Percentiles rank a stretch among this genome's conserved stretches.
Conservation (phyloP, 2,329 filamentous ascomycete species). For the Phyllosticta citriasiana region DNA sequence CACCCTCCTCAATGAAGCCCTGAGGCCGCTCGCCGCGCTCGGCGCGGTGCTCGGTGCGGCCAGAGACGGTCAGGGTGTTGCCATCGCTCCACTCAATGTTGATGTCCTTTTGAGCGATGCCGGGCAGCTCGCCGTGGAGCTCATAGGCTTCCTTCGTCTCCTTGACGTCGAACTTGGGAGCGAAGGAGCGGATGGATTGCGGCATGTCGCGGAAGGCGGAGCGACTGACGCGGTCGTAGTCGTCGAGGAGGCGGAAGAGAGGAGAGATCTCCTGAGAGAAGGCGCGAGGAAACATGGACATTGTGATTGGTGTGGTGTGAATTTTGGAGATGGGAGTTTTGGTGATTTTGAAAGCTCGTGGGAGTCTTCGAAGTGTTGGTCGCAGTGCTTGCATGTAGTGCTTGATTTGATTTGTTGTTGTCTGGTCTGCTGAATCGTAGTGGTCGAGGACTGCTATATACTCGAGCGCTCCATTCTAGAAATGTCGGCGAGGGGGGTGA, state of each 20-base stretch:
- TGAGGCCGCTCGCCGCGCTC: slow-evolving; percentile 44
- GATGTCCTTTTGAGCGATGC: slow-evolving; percentile 63
- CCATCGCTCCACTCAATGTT: slow-evolving; percentile 69
- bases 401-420: slow-evolving; percentile 10
- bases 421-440: slow-evolving; percentile 17
- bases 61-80: slow-evolving; percentile 62
- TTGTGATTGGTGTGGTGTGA: slow-evolving; percentile 20
- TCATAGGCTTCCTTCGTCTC: slow-evolving; percentile 61
- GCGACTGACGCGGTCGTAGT: slow-evolving; percentile 30
- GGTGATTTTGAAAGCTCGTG: slow-evolving; percentile 22
- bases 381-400: slow-evolving; percentile 29
- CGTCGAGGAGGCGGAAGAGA: slow-evolving; percentile 39
- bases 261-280: slow-evolving; percentile 31
- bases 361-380: slow-evolving; percentile 20
- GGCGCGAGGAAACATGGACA: slow-evolving; percentile 32
- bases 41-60: slow-evolving; percentile 56
- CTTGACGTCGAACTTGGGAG: slow-evolving; percentile 68
- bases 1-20: slow-evolving; percentile 36
- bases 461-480: slow-evolving; percentile 18
- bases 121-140: slow-evolving; percentile 71
- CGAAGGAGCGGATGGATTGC: slow-evolving; percentile 46
- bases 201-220: slow-evolving; percentile 19
- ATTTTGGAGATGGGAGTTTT: slow-evolving; percentile 17
- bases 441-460: slow-evolving; percentile 20
- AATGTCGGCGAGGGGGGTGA: slow-evolving; percentile 13